Percentiles rank a stretch among this genome's conserved stretches.
phyloP scores from a whole-genome alignment of 306 rosid species.

The Sechiopsis laciniata region DNA sequence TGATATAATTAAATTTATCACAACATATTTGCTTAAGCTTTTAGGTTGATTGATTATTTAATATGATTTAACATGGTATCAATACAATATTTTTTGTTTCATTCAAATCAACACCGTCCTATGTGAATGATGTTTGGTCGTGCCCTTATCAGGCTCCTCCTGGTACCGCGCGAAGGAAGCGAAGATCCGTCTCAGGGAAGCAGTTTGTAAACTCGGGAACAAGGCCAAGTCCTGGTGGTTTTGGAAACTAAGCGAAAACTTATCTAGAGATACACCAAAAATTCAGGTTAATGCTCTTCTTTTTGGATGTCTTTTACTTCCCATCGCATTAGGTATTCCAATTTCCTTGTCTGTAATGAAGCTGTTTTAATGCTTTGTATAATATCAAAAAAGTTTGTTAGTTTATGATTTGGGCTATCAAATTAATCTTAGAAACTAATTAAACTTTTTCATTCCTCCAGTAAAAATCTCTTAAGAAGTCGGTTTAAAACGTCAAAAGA shows the following conservation, averaged over 20 bases:
- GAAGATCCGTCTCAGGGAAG: conserved; percentile 48
- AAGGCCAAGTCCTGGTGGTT: conserved; percentile 81
- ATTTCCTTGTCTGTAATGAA: conserved; percentile 5
- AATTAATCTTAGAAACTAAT: conserved; percentile 1
- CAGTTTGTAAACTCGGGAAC: conserved; percentile 43
- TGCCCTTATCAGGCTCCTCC: conserved; percentile 52
- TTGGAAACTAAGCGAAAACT: conserved; percentile 45
- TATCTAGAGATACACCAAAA: neutral
- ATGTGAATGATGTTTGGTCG: conserved; percentile 13
- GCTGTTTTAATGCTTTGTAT: neutral
- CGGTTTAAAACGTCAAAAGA: neutral
- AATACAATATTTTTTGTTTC: too few species aligned
- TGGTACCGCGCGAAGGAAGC: conserved; percentile 90
- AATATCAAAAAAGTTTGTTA: too few species aligned
- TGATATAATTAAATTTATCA: too few species aligned
- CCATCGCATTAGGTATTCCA: conserved; percentile 9
- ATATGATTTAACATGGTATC: too few species aligned
- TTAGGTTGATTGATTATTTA: too few species aligned
- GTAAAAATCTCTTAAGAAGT: neutral
- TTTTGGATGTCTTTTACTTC: conserved; percentile 6
- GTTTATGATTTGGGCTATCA: conserved; percentile 6
- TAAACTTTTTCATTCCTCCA: neutral
- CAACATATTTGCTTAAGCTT: too few species aligned
- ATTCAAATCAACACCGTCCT: neutral
- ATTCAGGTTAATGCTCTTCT: neutral